Percentiles rank a stretch among this genome's conserved stretches.
These are phyloP conservation scores for Penicillium sp. DNA, from an alignment of 2,329 filamentous ascomycete species.

Conservation along the genomic window DNA sequence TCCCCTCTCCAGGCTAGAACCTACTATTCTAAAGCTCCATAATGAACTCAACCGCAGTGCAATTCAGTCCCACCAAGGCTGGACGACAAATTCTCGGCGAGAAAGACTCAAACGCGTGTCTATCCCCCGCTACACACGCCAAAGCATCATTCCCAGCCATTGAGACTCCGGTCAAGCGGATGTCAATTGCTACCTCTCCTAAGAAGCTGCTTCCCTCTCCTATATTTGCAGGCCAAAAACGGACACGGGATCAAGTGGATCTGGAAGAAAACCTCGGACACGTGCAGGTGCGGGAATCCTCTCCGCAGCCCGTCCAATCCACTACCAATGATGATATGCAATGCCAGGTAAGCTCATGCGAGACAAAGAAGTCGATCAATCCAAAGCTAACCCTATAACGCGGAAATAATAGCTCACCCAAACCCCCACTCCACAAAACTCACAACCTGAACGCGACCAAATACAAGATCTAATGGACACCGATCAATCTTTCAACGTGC, in stretches of 20 bases:
- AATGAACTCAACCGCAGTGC: slow-evolving; percentile 25
- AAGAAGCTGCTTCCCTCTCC: slow-evolving; percentile 34
- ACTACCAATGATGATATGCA: slow-evolving; percentile 14
- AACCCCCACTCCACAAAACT: slow-evolving; percentile 20
- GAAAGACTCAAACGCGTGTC: slow-evolving; percentile 43
- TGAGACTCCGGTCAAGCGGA: slow-evolving; percentile 30
- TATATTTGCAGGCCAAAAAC: slow-evolving; percentile 40
- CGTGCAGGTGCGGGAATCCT: slow-evolving; percentile 17
- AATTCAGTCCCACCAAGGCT: slow-evolving; percentile 36
- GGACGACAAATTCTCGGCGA: slow-evolving; percentile 42
- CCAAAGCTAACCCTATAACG: slow-evolving; percentile 2
- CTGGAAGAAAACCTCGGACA: slow-evolving; percentile 23
- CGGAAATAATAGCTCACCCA: slow-evolving; percentile 10
- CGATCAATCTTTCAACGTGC: slow-evolving; percentile 7
- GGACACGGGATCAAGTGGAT: slow-evolving; percentile 41
- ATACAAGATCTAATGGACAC: slow-evolving; percentile 13
- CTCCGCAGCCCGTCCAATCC: slow-evolving; percentile 12
- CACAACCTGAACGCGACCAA: slow-evolving; percentile 18
- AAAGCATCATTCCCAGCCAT: slow-evolving; percentile 20
- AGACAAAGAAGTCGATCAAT: background rate
- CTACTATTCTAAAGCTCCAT: slow-evolving; percentile 3
- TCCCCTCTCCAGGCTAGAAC: background rate
- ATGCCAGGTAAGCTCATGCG: slow-evolving; percentile 17
- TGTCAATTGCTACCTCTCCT: slow-evolving; percentile 26
- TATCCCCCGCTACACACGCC: slow-evolving; percentile 30